phyloP scores from a whole-genome alignment of 2,329 filamentous ascomycete genomes.

The Didymella exigua region DNA sequence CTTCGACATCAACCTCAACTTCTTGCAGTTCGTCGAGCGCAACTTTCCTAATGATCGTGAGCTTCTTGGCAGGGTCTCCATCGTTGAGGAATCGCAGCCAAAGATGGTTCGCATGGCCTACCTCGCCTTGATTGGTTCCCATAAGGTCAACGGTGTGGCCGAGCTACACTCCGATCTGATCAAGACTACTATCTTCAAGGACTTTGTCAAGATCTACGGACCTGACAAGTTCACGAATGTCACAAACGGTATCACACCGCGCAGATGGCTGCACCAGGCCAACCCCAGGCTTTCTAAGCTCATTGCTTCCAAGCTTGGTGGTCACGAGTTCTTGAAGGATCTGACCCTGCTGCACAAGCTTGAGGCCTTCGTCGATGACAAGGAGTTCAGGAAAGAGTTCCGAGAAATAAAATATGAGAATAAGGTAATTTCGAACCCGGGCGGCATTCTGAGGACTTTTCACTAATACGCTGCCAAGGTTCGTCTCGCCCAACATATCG shows the following conservation, averaged over 20 bases:
- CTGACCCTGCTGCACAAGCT: slow-evolving; percentile 84
- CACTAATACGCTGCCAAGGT: slow-evolving; percentile 48
- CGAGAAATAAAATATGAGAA: slow-evolving; percentile 95
- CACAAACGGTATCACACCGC: slow-evolving; percentile 95
- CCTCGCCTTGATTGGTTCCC: slow-evolving; percentile 92
- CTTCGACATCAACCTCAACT: slow-evolving; percentile 95
- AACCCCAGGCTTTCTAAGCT: slow-evolving; percentile 91
- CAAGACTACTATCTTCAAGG: slow-evolving; percentile 99
- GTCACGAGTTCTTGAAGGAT: slow-evolving; percentile 86
- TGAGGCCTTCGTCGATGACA: slow-evolving; percentile 82
- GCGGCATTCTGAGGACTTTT: neutral
- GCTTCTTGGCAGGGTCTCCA: slow-evolving; percentile 84
- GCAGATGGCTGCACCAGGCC: slow-evolving; percentile 96
- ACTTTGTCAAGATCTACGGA: slow-evolving; percentile 94
- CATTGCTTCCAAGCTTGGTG: slow-evolving; percentile 86
- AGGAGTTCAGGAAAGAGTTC: slow-evolving; percentile 92
- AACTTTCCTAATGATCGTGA: slow-evolving; percentile 89
- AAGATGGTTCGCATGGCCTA: slow-evolving; percentile 99
- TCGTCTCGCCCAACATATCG: slow-evolving; percentile 88
- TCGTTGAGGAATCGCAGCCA: slow-evolving; percentile 94
- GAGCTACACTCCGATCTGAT: slow-evolving; percentile 97
- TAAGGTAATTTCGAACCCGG: slow-evolving; percentile 59
- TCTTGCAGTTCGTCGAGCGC: slow-evolving; percentile 89
- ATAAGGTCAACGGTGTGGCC: slow-evolving; percentile 98
- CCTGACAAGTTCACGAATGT: slow-evolving; percentile 98